These are phyloP conservation scores for Boletus subparvulus DNA, from an alignment of 768 basidiomycete species.

Conservation along the genomic window DNA sequence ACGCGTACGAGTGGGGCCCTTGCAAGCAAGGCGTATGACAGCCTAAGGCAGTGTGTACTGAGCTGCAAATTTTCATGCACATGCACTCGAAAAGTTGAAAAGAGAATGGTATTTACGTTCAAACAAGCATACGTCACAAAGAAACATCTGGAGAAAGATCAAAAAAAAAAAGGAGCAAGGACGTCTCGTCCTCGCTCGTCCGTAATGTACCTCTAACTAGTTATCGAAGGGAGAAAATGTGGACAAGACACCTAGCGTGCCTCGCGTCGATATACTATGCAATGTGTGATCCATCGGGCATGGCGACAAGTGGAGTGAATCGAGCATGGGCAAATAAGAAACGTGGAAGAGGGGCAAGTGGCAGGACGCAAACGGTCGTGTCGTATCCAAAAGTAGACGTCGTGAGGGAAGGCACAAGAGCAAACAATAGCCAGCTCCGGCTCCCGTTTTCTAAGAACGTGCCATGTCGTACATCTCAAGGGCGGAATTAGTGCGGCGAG, in stretches of 20 bases:
- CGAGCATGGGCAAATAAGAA: not conserved
- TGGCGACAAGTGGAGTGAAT: not conserved
- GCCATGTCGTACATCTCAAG: not conserved
- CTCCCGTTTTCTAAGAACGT: not conserved
- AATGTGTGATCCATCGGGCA: not conserved
- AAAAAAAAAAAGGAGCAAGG: not conserved
- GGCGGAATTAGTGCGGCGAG: not conserved
- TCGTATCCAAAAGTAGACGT: too few species aligned
- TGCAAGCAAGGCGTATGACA: too few species aligned
- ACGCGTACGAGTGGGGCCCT: too few species aligned
- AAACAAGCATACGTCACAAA: not conserved
- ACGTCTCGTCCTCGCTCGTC: not conserved
- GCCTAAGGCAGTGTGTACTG: too few species aligned
- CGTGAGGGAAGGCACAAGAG: not conserved
- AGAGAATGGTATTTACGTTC: not conserved
- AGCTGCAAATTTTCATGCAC: too few species aligned
- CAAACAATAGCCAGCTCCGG: not conserved
- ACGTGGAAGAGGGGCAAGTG: not conserved
- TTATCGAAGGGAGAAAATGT: not conserved
- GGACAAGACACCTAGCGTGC: not conserved
- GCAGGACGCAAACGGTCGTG: not conserved
- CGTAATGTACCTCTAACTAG: conserved; percentile 9
- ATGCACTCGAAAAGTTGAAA: too few species aligned
- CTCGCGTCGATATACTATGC: not conserved
- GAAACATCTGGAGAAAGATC: not conserved